A percentile compares a stretch with the other conserved stretches of the same genome.
Conservation (phyloP, 306 rosid species). For the Luffa aegyptiaca region DNA sequence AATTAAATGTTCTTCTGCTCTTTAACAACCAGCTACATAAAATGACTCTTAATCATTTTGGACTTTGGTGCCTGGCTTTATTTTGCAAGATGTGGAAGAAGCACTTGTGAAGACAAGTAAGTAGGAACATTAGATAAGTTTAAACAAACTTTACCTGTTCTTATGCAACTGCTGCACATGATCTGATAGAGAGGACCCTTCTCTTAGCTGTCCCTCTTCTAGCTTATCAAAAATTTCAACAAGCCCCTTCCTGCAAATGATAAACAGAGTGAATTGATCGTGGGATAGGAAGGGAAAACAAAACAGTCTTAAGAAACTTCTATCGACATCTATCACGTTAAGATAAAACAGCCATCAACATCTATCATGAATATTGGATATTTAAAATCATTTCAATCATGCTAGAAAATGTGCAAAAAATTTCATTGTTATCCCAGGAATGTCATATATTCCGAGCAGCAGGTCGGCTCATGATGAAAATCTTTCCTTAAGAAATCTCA, state of each 20-base stretch:
- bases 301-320: not conserved
- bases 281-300: not conserved
- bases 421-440: not conserved
- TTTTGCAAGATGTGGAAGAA: constrained; percentile 1
- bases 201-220: constrained; percentile 48
- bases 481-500: not conserved
- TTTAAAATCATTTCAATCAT: not conserved
- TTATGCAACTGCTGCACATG: constrained; percentile 58
- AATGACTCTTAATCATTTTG: not conserved
- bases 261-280: constrained; percentile 4
- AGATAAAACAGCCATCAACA: not conserved
- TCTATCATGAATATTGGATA: not conserved
- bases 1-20: constrained; percentile 6
- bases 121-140: not conserved
- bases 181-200: constrained; percentile 40
- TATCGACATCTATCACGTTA: not conserved
- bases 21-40: not conserved
- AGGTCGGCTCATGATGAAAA: not conserved
- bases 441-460: not conserved
- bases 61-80: not conserved
- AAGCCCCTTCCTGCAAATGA: constrained; percentile 65
- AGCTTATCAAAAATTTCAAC: constrained; percentile 66
- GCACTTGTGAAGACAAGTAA: not conserved
- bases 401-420: not conserved
- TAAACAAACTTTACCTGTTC: constrained; percentile 36